Evolutionary conservation across 2,329 filamentous ascomycete genomes (phyloP).

Genomic region (Colletotrichum cereale): DNA sequence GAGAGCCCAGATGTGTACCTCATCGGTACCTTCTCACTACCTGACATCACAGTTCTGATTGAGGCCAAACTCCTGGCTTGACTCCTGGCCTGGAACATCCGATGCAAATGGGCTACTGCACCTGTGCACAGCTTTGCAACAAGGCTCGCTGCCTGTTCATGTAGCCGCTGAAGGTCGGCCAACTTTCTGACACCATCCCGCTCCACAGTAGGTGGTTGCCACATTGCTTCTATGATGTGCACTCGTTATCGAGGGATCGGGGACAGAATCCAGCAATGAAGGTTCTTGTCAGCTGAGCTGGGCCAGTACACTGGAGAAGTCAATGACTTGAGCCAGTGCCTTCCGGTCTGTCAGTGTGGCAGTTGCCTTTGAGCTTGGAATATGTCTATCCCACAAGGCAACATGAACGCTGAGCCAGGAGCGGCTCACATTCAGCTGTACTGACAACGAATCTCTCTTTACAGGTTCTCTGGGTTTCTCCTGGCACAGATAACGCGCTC

Average conservation of each 20-base stretch:
- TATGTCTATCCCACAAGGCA: background rate
- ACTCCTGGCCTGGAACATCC: constrained; percentile 19
- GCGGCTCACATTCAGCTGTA: background rate
- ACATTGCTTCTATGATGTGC: background rate
- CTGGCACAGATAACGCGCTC: background rate
- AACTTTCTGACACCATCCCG: background rate
- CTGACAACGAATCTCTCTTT: background rate
- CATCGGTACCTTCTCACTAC: background rate
- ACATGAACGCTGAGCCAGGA: background rate
- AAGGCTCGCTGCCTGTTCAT: constrained; percentile 6
- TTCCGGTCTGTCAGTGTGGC: background rate
- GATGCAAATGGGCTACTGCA: constrained; percentile 1
- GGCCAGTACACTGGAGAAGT: background rate
- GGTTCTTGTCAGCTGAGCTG: background rate
- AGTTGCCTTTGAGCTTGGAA: background rate
- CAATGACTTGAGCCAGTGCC: background rate
- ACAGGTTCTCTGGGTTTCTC: background rate
- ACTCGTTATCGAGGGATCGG: background rate
- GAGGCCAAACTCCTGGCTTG: constrained; percentile 27
- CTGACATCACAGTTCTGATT: constrained; percentile 29
- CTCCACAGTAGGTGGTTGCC: background rate
- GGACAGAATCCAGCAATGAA: background rate
- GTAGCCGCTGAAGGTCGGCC: background rate
- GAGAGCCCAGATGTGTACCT: background rate
- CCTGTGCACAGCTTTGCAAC: constrained; percentile 16